Evolutionary conservation across 768 basidiomycete species (phyloP).

Genomic region (Russula virescens): DNA sequence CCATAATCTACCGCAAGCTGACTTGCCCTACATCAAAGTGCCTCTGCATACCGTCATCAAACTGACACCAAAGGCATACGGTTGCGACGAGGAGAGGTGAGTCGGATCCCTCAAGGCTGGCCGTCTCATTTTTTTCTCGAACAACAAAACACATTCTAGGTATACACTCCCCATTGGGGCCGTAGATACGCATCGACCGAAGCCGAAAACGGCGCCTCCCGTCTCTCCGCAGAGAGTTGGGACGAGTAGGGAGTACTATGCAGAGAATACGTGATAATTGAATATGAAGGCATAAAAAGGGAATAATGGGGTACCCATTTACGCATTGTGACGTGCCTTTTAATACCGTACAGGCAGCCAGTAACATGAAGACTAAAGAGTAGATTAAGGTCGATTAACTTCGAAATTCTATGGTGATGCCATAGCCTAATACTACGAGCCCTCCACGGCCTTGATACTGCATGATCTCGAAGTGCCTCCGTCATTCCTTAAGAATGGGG

Average conservation of each 20-base stretch:
- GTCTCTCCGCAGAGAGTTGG: conserved; percentile 13
- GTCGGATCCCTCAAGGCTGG: conserved; percentile 11
- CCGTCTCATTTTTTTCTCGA: background rate
- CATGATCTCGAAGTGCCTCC: too few relatives aligned
- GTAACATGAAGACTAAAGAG: too few relatives aligned
- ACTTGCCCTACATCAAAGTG: conserved; percentile 97
- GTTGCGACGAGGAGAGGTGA: conserved; percentile 94
- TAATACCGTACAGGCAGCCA: too few relatives aligned
- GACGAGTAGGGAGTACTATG: conserved; percentile 26
- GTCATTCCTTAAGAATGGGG: too few relatives aligned
- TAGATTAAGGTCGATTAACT: too few relatives aligned
- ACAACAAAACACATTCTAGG: conserved; percentile 34
- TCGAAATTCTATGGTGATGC: too few relatives aligned
- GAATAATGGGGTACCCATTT: too few relatives aligned
- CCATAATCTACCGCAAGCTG: conserved; percentile 83
- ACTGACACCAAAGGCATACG: conserved; percentile 95
- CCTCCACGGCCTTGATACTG: too few relatives aligned
- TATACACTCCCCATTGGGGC: conserved; percentile 88
- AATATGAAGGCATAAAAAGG: too few relatives aligned
- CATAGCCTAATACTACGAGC: too few relatives aligned
- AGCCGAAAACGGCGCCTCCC: conserved; percentile 32
- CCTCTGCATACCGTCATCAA: conserved; percentile 97
- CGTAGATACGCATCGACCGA: conserved; percentile 87
- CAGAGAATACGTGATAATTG: conserved; percentile 14
- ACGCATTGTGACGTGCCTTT: too few relatives aligned